Base-by-base conservation (phyloP, 148 eudicot species). In the Cornus florida region DNA sequence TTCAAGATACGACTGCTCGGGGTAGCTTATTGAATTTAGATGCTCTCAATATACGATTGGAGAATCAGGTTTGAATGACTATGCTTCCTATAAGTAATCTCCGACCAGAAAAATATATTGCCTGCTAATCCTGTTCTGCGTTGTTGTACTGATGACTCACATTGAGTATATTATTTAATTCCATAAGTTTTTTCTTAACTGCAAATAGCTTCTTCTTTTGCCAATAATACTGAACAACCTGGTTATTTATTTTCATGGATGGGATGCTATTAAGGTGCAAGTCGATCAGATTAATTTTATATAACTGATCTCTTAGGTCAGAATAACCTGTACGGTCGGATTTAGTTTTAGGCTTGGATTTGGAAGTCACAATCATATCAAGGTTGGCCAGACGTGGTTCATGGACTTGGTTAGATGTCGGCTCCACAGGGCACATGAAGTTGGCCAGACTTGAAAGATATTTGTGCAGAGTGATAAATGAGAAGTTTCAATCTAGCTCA, bases 21-120 rank as follows among this genome's bases (percentile, higher is more conserved):
- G 99, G 98, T 74, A 79, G 86, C 87, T 92, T 96, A 78, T 83
- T 86, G 74, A 90, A 84, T 75, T 87, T 90, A 73, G 90, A 83
- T 64, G 98, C 98, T 70, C 93, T 96, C 72, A 83, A 92, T 71
- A 75, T 84, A 71, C 86, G 87, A 56, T 84, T 94, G 88, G 98
- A 92, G 48, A 83, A 65, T 77, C 98, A 92, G 99, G 99, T 96
- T 68, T 77, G 67, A 6, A 35, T 82, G 53, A 23, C 71, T 71
- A 75, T 75, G 10, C 41, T 46, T n/a, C 23, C 8, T 11, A 20
- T 10, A 57, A 60, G 35, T 12, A 32, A 60, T 75, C 56, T 65
- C 13, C 3, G 8, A n/a, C 62, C 43, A 65, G 48, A 38, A 11
- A 43, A 67, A 67, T 28, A n/a, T 12, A 38, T 43, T 11, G 38